Evolutionary conservation across 148 eudicot genomes (phyloP).

Genomic region (Heliamphora exappendiculata): DNA sequence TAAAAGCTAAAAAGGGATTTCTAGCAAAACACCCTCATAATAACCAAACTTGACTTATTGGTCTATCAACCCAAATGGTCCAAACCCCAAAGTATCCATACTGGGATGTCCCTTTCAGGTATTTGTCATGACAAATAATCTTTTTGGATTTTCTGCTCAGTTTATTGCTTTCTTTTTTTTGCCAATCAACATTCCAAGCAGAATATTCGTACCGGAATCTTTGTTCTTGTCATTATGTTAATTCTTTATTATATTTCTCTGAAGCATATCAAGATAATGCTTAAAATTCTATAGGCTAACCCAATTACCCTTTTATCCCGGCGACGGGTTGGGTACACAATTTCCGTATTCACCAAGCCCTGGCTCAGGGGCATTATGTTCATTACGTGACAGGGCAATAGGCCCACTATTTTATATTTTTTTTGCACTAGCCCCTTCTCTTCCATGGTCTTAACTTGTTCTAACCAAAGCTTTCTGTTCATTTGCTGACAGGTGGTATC

Average conservation of each 20-base stretch:
- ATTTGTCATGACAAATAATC: neutral
- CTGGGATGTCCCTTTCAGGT: neutral
- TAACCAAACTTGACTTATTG: too few species aligned
- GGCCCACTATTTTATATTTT: neutral
- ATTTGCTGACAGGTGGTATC: constrained; percentile 55
- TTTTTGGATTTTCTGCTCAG: neutral
- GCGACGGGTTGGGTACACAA: neutral
- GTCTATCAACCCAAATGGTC: neutral
- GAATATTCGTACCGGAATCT: neutral
- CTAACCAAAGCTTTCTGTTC: neutral
- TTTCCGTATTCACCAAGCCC: neutral
- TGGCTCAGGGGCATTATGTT: neutral
- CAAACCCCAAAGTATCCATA: neutral
- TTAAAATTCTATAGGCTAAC: neutral
- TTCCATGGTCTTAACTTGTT: neutral
- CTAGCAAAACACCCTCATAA: too few species aligned
- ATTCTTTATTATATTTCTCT: neutral
- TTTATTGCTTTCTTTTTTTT: neutral
- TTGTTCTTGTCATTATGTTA: neutral
- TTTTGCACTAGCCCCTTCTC: neutral
- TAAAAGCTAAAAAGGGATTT: too few species aligned
- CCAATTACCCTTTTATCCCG: neutral
- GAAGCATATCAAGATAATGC: neutral
- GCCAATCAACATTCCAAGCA: neutral
- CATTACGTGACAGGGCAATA: neutral